phyloP scores from a whole-genome alignment of 176 grass and related monocot species.

The Musa itinerans region DNA sequence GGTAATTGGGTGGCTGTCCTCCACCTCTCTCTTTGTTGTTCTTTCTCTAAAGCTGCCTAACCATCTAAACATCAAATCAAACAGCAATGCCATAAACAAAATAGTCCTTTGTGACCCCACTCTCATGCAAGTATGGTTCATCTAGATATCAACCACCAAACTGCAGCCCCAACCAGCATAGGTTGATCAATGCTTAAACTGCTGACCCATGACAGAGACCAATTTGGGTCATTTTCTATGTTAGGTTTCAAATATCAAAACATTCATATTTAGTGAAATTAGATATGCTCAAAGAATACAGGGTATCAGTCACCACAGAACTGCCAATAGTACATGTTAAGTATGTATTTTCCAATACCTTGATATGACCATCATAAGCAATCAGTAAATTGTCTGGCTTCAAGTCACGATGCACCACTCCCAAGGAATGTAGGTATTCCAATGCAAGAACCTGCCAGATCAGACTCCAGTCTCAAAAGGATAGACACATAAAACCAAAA shows the following conservation, averaged over 20 bases:
- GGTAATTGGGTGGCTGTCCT: too few species aligned
- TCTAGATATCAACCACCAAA: neutral
- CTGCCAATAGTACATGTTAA: neutral
- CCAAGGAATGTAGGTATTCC: slow-evolving; percentile 96
- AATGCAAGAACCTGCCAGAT: slow-evolving; percentile 78
- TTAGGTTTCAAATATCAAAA: too few species aligned
- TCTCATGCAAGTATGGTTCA: neutral
- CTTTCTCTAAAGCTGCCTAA: neutral
- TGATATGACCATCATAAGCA: slow-evolving; percentile 97
- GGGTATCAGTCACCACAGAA: neutral
- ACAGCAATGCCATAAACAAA: neutral
- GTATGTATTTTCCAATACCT: slow-evolving; percentile 38
- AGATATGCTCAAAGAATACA: neutral
- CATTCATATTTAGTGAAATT: too few species aligned
- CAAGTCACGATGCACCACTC: slow-evolving; percentile 94
- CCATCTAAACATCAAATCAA: neutral
- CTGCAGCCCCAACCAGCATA: neutral
- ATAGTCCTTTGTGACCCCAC: neutral
- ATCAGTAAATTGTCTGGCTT: slow-evolving; percentile 98
- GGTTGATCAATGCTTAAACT: too few species aligned
- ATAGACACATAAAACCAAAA: slow-evolving; percentile 5
- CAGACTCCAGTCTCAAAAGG: slow-evolving; percentile 9
- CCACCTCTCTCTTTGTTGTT: too few species aligned
- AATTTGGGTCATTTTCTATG: neutral
- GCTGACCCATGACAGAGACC: neutral